A percentile compares a stretch with the other conserved stretches of the same genome.
Evolutionary conservation across 768 basidiomycete genomes (phyloP).

Genomic region (Suillus cothurnatus): DNA sequence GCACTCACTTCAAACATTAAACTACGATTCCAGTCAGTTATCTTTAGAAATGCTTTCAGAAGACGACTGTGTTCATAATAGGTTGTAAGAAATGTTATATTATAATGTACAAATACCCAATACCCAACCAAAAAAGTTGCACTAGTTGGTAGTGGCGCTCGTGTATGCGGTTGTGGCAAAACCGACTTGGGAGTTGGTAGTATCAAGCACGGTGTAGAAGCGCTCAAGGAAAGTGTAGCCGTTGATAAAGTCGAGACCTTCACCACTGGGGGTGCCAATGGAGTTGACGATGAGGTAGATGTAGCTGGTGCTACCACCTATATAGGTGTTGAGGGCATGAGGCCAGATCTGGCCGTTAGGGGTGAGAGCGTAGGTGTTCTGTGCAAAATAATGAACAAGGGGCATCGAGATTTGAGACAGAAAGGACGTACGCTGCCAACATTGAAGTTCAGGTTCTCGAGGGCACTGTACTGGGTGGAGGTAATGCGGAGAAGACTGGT

Average conservation of each 20-base stretch:
- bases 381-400: neutral
- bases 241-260: neutral
- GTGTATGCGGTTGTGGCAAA: conserved; percentile 2
- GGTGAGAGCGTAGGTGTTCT: neutral
- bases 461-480: neutral
- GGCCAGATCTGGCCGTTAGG: neutral
- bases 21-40: neutral
- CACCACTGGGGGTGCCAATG: neutral
- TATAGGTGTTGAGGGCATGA: neutral
- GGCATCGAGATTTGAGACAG: neutral
- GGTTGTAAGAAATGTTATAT: neutral
- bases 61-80: neutral
- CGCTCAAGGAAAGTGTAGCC: neutral
- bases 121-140: neutral
- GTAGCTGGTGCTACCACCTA: neutral
- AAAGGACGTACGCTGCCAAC: neutral
- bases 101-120: neutral
- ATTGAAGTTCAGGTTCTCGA: neutral
- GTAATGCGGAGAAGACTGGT: neutral
- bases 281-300: neutral
- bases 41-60: neutral
- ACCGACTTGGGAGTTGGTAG: neutral
- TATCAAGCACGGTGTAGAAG: neutral
- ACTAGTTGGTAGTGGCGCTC: neutral
- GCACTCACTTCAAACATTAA: neutral